Evolutionary conservation across 768 basidiomycete species (phyloP).

Genomic region (Xerocomus potaroensis): DNA sequence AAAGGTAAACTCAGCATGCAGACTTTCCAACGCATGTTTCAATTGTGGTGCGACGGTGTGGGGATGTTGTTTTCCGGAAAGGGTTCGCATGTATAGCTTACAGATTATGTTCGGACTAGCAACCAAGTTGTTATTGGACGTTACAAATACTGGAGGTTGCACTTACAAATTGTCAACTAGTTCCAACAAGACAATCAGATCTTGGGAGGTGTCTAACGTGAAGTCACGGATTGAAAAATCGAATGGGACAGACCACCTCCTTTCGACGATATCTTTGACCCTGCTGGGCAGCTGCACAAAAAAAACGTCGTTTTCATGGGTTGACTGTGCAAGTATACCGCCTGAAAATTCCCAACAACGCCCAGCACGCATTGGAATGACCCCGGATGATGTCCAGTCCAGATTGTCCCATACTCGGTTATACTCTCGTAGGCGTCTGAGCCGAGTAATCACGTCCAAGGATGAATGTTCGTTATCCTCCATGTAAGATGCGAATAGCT

Average conservation of each 20-base stretch:
- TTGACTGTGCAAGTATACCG: conserved; percentile 32
- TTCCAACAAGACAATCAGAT: conserved; percentile 33
- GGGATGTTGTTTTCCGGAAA: conserved; percentile 28
- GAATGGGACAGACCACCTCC: conserved; percentile 26
- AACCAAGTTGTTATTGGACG: not conserved
- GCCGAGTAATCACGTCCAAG: conserved; percentile 20
- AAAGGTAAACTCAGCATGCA: conserved; percentile 13
- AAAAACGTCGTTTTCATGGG: conserved; percentile 13
- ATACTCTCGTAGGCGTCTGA: conserved; percentile 24
- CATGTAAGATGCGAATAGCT: conserved; percentile 28
- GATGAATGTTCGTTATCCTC: conserved; percentile 18
- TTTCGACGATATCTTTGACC: conserved; percentile 24
- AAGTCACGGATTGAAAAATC: conserved; percentile 34
- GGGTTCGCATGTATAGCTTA: not conserved
- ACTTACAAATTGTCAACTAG: conserved; percentile 18
- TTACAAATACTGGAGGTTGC: not conserved
- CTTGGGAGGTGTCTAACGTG: conserved; percentile 33
- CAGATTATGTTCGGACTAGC: conserved; percentile 12
- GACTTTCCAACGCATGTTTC: conserved; percentile 3
- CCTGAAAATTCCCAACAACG: conserved; percentile 33
- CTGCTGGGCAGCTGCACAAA: conserved; percentile 30
- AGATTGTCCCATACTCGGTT: conserved; percentile 30
- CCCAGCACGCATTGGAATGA: conserved; percentile 16
- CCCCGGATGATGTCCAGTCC: conserved; percentile 11
- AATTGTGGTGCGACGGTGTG: conserved; percentile 10